These are phyloP conservation scores for Mercurialis annua DNA, from an alignment of 345 rosid genomes.

Conservation along the genomic window DNA sequence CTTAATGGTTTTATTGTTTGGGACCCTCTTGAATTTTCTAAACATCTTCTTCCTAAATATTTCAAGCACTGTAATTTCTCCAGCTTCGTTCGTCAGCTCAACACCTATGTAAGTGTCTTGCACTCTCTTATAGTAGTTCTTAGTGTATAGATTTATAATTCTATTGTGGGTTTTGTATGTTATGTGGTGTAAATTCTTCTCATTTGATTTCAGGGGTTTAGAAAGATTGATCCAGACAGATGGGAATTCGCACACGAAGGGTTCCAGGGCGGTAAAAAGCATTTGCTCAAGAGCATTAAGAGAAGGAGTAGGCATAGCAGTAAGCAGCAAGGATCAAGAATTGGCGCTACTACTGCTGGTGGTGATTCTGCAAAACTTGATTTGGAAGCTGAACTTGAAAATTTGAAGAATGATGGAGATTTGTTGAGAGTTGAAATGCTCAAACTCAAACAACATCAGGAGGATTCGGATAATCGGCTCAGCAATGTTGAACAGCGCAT, in stretches of 20 bases:
- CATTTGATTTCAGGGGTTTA: constrained; percentile 49
- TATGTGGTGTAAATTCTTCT: constrained; percentile 9
- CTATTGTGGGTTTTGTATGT: background rate
- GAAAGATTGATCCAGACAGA: constrained; percentile 55
- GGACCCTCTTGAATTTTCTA: constrained; percentile 28
- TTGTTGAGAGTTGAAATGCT: constrained; percentile 41
- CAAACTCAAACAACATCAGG: constrained; percentile 41
- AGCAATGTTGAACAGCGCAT: constrained; percentile 37
- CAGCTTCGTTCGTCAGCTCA: constrained; percentile 35
- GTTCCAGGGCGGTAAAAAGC: constrained; percentile 55
- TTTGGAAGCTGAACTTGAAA: constrained; percentile 35
- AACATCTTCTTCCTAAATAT: constrained; percentile 25
- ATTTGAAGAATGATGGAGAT: constrained; percentile 38
- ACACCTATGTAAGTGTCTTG: constrained; percentile 24
- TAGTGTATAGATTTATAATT: too few species aligned
- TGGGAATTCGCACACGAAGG: constrained; percentile 68
- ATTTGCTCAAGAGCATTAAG: constrained; percentile 56
- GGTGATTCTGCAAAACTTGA: constrained; percentile 9
- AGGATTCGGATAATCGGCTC: constrained; percentile 35
- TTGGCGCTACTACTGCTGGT: background rate
- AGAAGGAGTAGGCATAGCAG: constrained; percentile 46
- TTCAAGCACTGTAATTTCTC: constrained; percentile 34
- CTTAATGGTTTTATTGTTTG: constrained; percentile 27
- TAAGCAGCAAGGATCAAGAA: constrained; percentile 20
- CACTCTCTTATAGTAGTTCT: background rate